Percentiles rank a stretch among this genome's conserved stretches.
These are phyloP conservation scores for Colletotrichum phormii DNA, from an alignment of 2,329 filamentous ascomycete genomes.

Conservation along the genomic window DNA sequence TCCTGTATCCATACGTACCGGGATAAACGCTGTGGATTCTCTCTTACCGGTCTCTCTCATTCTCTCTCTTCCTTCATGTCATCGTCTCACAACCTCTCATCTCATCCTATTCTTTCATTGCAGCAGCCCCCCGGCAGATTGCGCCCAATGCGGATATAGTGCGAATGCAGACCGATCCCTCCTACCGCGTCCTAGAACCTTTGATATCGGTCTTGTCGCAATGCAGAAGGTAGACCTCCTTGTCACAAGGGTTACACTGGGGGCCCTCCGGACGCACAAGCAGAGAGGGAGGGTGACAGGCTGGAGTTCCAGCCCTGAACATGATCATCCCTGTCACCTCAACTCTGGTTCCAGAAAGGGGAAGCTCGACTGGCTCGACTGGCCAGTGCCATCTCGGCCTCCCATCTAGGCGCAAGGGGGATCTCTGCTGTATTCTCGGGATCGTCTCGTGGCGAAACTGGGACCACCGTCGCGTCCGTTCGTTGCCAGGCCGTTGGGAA, in stretches of 20 bases:
- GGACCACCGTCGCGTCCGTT: background rate
- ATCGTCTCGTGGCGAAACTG: constrained; percentile 32
- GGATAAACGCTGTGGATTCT: background rate
- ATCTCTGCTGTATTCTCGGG: background rate
- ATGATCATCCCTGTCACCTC: constrained; percentile 26
- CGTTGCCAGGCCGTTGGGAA: constrained; percentile 29
- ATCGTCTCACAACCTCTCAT: background rate
- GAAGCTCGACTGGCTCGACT: background rate
- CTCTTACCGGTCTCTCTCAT: background rate
- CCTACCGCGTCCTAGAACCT: constrained; percentile 12
- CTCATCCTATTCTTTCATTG: background rate
- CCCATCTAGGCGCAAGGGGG: constrained; percentile 9
- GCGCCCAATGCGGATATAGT: constrained; percentile 11
- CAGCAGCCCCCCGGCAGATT: background rate
- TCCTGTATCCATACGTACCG: background rate
- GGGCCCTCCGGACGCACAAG: constrained; percentile 12
- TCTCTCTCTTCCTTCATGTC: background rate
- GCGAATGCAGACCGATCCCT: constrained; percentile 7
- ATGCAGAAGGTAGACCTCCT: constrained; percentile 30
- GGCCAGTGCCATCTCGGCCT: constrained; percentile 1
- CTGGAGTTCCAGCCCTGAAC: constrained; percentile 25
- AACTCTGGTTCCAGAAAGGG: background rate
- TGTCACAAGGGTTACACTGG: constrained; percentile 18
- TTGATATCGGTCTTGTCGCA: constrained; percentile 35
- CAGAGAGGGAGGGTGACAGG: background rate